A percentile compares a stretch with the other conserved stretches of the same genome.
phyloP scores from a whole-genome alignment of 202 grass and related monocot genomes.

The Brachypodium distachyon region DNA sequence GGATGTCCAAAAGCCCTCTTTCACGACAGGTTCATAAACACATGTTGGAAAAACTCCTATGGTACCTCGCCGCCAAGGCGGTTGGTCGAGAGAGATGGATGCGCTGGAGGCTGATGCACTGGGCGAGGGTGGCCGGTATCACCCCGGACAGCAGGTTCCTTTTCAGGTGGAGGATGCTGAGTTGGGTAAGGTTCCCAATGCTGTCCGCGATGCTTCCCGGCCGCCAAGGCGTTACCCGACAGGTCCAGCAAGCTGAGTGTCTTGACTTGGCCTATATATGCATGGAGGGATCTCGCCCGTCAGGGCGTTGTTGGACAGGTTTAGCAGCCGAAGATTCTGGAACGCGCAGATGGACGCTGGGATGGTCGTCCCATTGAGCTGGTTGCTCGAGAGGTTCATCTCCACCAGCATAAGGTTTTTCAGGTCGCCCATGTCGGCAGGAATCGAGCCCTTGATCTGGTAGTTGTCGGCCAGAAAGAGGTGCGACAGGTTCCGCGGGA shows the following conservation, averaged over 20 bases:
- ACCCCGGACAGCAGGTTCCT: constrained; percentile 33
- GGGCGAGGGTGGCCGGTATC: constrained; percentile 35
- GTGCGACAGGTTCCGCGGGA: neutral
- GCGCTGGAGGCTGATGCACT: neutral
- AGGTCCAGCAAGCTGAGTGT: constrained; percentile 41
- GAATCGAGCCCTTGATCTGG: constrained; percentile 51
- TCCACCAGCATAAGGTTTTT: constrained; percentile 45
- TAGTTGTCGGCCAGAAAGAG: constrained; percentile 49
- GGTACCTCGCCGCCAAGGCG: constrained; percentile 39
- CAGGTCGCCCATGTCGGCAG: constrained; percentile 32
- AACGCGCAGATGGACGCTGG: constrained; percentile 40
- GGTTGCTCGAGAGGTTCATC: constrained; percentile 70
- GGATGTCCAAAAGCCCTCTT: no score
- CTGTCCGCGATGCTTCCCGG: constrained; percentile 38
- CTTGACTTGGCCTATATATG: constrained; percentile 33
- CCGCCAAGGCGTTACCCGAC: constrained; percentile 38
- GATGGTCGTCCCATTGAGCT: constrained; percentile 38
- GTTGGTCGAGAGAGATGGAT: constrained; percentile 68
- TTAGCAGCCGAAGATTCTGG: constrained; percentile 20
- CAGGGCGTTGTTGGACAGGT: constrained; percentile 45
- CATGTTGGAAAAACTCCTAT: constrained; percentile 16
- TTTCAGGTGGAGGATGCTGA: constrained; percentile 15
- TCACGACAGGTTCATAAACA: constrained; percentile 51
- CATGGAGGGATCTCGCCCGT: constrained; percentile 33
- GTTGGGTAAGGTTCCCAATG: constrained; percentile 22